Conservation (phyloP, 257 asterid genomes). For the Nicotiana attenuata region DNA sequence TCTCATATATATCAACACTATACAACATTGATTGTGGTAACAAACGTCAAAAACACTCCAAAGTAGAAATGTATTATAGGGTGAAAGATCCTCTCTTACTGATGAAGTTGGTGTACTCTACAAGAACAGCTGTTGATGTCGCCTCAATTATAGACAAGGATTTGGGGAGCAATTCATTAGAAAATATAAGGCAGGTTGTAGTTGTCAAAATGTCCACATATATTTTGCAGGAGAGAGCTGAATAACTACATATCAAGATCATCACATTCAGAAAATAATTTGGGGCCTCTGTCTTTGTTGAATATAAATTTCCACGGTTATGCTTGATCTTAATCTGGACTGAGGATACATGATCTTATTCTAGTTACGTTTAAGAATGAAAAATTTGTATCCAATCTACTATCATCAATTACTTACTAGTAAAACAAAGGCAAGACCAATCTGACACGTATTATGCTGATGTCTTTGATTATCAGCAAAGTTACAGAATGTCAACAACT, state of each 20-base stretch:
- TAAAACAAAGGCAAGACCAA: background rate
- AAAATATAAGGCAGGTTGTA: background rate
- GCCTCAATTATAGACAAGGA: background rate
- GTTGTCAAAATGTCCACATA: background rate
- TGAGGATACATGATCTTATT: no score
- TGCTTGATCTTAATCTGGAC: no score
- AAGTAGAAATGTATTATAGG: background rate
- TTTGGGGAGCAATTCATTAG: background rate
- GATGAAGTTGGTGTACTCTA: background rate
- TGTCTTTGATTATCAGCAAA: background rate
- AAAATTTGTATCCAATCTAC: no score
- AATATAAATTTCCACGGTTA: no score
- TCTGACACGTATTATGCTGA: background rate
- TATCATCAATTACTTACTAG: no score
- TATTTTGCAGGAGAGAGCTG: no score
- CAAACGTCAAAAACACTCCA: background rate
- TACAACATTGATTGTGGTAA: background rate
- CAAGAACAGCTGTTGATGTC: background rate
- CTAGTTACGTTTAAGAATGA: no score
- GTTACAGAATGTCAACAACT: background rate
- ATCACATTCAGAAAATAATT: no score
- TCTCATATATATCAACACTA: no score
- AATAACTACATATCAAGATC: no score
- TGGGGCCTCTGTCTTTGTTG: no score
- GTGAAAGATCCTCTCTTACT: background rate